Evolutionary conservation across 164 flowering plant species (phyloP), one percentile per base, ranked within the genome.

Genomic region (Buxus sempervirens): DNA sequence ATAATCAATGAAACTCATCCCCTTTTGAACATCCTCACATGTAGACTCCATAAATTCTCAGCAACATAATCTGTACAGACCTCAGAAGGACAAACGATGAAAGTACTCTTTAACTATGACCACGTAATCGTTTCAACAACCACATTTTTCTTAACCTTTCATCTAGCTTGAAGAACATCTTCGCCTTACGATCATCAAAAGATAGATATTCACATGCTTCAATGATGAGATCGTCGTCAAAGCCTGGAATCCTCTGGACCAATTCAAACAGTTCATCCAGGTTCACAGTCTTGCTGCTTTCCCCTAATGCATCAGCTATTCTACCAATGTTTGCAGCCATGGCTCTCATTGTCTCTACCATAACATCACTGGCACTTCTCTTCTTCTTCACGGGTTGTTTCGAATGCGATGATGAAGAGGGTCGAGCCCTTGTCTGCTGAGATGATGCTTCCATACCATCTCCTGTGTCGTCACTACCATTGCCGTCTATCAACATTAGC

Each of bases 151-250:
- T 64, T 22, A 69, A 65, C 21, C 70, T 64, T 13, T 69, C 77
- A 60, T 74, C 41, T 45, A 74, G 48, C 54, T 41, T 69, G 61
- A 74, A 49, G 32, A 74, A 74, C 73, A 69, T 69, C 62, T 24
- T 68, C 5, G 76, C 72, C n/a, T 59, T 68, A 61, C 64, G 68
- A 9, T 73, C 77, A 22, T 74, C 77, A 38, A 49, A 58, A 54
- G 65, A 69, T 18, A 74, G 62, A 65, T 53, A 74, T 53, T 74
- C 72, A 74, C 72, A 74, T 36, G 77, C 77, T 48, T 74, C 77
- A 38, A 74, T 69, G 26, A 74, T 60, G n/a, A 73, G 64, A 59
- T 68, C 76, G 24, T 73, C 76, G 23, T 73, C 76, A 32, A 73
- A 73, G 18, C 55, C 76, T 3, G 64, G 69, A 23, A 68, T 73